phyloP scores from a whole-genome alignment of 495 filamentous ascomycete genomes.

The Penicillium atrosanguineum region DNA sequence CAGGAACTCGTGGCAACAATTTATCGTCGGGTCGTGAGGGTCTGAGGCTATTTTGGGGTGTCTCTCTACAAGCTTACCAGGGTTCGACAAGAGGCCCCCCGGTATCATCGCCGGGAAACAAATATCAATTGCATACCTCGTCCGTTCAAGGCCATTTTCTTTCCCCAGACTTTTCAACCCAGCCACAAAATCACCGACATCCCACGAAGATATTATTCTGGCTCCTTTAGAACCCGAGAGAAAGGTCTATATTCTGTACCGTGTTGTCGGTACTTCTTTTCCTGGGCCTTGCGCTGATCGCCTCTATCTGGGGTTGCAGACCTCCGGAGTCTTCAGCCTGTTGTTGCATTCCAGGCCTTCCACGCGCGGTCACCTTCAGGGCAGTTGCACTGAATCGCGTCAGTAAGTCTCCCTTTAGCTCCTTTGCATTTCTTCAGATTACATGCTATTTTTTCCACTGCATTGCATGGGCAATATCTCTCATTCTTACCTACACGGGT shows the following conservation, averaged over 20 bases:
- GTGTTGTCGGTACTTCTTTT: slow-evolving; percentile 3
- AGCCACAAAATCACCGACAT: slow-evolving; percentile 7
- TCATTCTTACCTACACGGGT: slow-evolving; percentile 5
- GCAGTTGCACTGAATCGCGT: slow-evolving; percentile 13
- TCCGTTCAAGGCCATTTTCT: background rate
- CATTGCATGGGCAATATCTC: slow-evolving; percentile 9
- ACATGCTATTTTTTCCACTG: background rate
- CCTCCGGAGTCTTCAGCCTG: background rate
- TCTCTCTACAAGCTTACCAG: slow-evolving; percentile 8
- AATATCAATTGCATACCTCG: slow-evolving; percentile 21
- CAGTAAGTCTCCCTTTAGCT: slow-evolving; percentile 20
- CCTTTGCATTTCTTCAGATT: background rate
- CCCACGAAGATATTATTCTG: slow-evolving; percentile 13
- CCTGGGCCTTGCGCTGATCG: background rate
- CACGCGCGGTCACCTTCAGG: slow-evolving; percentile 3
- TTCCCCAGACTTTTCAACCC: slow-evolving; percentile 9
- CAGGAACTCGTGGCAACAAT: slow-evolving; percentile 36
- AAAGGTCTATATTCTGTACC: background rate
- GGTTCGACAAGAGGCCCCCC: slow-evolving; percentile 4
- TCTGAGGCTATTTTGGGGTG: slow-evolving; percentile 14
- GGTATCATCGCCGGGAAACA: slow-evolving; percentile 11
- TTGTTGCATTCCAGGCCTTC: slow-evolving; percentile 5
- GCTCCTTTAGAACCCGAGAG: slow-evolving; percentile 1
- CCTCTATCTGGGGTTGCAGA: slow-evolving; percentile 6
- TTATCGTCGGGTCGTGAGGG: slow-evolving; percentile 9